These are phyloP conservation scores for Suhomyces yuchorum DNA, from an alignment of 1,139 yeast species.

Conservation along the genomic window DNA sequence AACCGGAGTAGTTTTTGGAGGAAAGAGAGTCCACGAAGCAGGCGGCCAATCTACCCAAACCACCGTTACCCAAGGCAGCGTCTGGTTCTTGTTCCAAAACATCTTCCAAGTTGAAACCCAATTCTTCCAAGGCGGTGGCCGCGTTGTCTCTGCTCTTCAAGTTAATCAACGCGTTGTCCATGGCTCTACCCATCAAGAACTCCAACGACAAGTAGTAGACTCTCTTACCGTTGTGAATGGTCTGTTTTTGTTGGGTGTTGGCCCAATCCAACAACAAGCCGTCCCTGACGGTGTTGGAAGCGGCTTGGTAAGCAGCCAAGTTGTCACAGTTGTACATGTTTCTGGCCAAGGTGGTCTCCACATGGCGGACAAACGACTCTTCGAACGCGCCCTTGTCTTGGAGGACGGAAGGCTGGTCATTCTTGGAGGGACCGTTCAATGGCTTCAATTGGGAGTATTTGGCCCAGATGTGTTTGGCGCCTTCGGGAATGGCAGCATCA, in stretches of 20 bases:
- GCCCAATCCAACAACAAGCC: slow-evolving; percentile 87
- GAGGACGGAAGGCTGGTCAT: slow-evolving; percentile 21
- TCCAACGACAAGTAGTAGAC: slow-evolving; percentile 87
- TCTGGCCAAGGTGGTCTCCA: slow-evolving; percentile 86
- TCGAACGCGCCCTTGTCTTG: slow-evolving; percentile 57
- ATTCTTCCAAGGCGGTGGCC: slow-evolving; percentile 59
- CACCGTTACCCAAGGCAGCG: slow-evolving; percentile 95
- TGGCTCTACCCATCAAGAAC: slow-evolving; percentile 92
- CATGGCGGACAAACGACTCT: slow-evolving; percentile 74
- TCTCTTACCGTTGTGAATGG: slow-evolving; percentile 81
- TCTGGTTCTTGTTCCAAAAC: slow-evolving; percentile 85
- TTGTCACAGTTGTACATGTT: slow-evolving; percentile 90
- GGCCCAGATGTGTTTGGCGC: slow-evolving; percentile 76
- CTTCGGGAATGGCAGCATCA: slow-evolving; percentile 79
- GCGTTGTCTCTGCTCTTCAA: slow-evolving; percentile 57
- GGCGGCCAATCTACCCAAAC: slow-evolving; percentile 92
- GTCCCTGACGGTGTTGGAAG: slow-evolving; percentile 78
- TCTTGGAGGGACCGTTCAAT: slow-evolving; percentile 29
- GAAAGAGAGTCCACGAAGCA: slow-evolving; percentile 90
- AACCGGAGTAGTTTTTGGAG: slow-evolving; percentile 85
- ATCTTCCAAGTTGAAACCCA: slow-evolving; percentile 89
- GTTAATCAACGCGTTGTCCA: slow-evolving; percentile 92
- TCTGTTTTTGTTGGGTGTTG: slow-evolving; percentile 87
- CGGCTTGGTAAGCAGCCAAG: slow-evolving; percentile 90
- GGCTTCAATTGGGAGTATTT: slow-evolving; percentile 51